phyloP scores from a whole-genome alignment of 495 filamentous ascomycete species.

The Rhypophila decipiens region DNA sequence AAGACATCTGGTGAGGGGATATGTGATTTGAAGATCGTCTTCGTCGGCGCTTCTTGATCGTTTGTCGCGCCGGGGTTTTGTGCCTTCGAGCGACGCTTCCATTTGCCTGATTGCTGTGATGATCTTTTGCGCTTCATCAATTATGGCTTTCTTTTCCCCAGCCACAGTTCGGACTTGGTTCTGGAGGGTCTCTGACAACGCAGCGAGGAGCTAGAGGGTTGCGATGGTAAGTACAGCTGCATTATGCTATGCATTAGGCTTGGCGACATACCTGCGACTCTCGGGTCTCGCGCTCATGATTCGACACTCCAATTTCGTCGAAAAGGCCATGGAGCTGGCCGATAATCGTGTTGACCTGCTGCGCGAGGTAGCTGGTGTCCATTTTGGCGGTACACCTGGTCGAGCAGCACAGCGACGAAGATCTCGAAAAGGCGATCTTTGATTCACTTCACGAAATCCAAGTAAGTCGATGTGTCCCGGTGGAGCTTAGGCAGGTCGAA shows the following conservation, averaged over 20 bases:
- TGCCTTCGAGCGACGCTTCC: slow-evolving; percentile 81
- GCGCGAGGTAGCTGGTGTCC: slow-evolving; percentile 87
- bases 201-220: slow-evolving; percentile 64
- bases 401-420: not conserved
- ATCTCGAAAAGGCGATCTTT: not conserved
- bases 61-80: slow-evolving; percentile 52
- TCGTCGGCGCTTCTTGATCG: slow-evolving; percentile 35
- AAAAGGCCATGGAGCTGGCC: slow-evolving; percentile 86
- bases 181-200: slow-evolving; percentile 79
- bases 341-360: slow-evolving; percentile 90
- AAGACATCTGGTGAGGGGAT: slow-evolving; percentile 73
- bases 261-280: slow-evolving; percentile 64
- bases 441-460: not conserved
- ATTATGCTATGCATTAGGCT: no score
- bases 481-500: slow-evolving; percentile 7
- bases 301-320: slow-evolving; percentile 89
- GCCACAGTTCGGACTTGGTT: slow-evolving; percentile 76
- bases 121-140: slow-evolving; percentile 78
- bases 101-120: slow-evolving; percentile 85
- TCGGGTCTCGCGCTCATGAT: slow-evolving; percentile 80
- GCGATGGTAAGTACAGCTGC: slow-evolving; percentile 20
- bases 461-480: slow-evolving; percentile 6
- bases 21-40: slow-evolving; percentile 65
- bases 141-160: slow-evolving; percentile 78
- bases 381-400: slow-evolving; percentile 37